phyloP scores from a whole-genome alignment of 2,329 filamentous ascomycete species.

The Neophaeococcomyces aloes region DNA sequence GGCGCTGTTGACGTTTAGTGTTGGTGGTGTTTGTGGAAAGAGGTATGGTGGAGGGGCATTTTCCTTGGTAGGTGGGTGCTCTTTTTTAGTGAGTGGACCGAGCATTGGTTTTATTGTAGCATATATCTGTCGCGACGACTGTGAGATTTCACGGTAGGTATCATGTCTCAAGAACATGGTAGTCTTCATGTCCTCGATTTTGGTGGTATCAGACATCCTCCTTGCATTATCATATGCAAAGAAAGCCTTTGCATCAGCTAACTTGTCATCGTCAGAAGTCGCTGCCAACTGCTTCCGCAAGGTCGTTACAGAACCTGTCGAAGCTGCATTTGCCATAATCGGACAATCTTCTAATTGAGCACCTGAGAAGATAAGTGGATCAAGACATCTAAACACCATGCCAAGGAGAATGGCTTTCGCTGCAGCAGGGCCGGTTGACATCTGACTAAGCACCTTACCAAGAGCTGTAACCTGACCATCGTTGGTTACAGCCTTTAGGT shows the following conservation, averaged over 20 bases:
- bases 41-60: neutral
- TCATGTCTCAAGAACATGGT: conserved; percentile 10
- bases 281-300: neutral
- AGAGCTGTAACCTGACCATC: conserved; percentile 76
- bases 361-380: conserved; percentile 77
- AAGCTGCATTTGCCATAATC: neutral
- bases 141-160: conserved; percentile 15
- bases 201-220: neutral
- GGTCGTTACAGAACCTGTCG: neutral
- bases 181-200: conserved; percentile 7
- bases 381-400: conserved; percentile 78
- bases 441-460: conserved; percentile 71
- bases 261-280: conserved; percentile 2
- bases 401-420: conserved; percentile 85
- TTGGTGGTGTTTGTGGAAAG: conserved; percentile 10
- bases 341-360: neutral
- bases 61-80: neutral
- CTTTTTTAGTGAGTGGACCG: neutral
- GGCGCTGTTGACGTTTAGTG: conserved; percentile 11
- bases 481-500: conserved; percentile 76
- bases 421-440: conserved; percentile 86
- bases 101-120: conserved; percentile 8
- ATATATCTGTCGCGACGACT: conserved; percentile 7
- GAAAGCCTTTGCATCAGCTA: conserved; percentile 4
- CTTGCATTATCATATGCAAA: neutral